Base-by-base conservation (phyloP, 768 basidiomycete genomes). In the Tulasnella sp. region DNA sequence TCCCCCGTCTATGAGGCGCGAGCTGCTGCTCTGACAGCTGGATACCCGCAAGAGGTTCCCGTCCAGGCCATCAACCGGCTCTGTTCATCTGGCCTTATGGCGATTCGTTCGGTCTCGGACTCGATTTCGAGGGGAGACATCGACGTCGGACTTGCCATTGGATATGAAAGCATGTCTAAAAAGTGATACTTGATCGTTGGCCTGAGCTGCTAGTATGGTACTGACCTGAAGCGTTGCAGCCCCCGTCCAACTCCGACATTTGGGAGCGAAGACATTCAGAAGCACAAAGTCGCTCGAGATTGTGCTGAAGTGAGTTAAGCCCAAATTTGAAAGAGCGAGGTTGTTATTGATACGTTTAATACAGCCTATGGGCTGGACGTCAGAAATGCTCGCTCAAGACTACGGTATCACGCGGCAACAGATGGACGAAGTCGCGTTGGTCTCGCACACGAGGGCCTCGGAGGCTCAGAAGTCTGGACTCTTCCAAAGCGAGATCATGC, bases 71-170 rank as follows among this genome's bases (percentile, higher is more conserved):
- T 98, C 78, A 99, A 99, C 86, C 89, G 97, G 80, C 90, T 99
- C 75, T 99, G 97, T 86, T 94, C 96, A 2, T 97, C 96, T 0
- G 96, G 97, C 34, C 89, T 99, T 75, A 95, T 97, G 90, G 93
- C 97, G n/a, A 92, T 99, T 81, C 92, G 94, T 80, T 86, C 89
- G 84, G 94, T 99, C 75, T 96, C 96, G 24, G 93, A 97, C 85
- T 90, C 93, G 80, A 96, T 99, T 83, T 89, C 92, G 81, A 86
- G 92, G 9, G 93, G 94, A 34, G 95, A 98, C 84, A 92, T 93
- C 40, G 92, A 94, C 40, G 88, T 99, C 69, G 97, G 97, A 34
- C 87, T 99, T 77, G 97, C 96, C 3, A 89, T 92, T 41, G 94
- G 93, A 24, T 91, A 90, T 14, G 94, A 96, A 83, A 96, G 93